A percentile compares a stretch with the other conserved stretches of the same genome.
Conservation (phyloP, 2,329 filamentous ascomycete genomes). For the Xylaria sp. region DNA sequence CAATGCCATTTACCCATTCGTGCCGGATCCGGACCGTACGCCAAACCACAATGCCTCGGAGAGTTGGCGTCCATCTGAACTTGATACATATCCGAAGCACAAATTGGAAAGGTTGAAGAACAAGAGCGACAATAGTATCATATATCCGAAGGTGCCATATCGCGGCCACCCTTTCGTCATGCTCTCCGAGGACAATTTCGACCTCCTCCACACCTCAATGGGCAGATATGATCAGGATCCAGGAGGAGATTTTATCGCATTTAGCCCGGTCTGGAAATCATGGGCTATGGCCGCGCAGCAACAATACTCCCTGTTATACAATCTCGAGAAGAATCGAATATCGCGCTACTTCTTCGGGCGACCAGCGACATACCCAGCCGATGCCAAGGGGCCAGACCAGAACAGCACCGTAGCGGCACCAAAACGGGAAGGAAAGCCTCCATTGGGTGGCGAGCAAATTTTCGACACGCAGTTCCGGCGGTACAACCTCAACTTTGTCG, state of each 20-base stretch:
- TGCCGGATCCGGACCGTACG: slow-evolving; percentile 55
- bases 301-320: slow-evolving; percentile 60
- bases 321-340: slow-evolving; percentile 59
- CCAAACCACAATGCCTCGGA: slow-evolving; percentile 44
- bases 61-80: slow-evolving; percentile 53
- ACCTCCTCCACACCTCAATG: slow-evolving; percentile 58
- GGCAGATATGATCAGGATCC: slow-evolving; percentile 56
- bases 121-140: slow-evolving; percentile 44
- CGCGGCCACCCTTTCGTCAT: slow-evolving; percentile 63
- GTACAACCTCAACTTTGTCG: slow-evolving; percentile 64
- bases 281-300: slow-evolving; percentile 63
- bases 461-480: slow-evolving; percentile 61
- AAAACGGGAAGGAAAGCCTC: slow-evolving; percentile 11
- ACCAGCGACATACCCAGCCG: slow-evolving; percentile 42
- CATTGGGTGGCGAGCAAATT: slow-evolving; percentile 47
- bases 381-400: slow-evolving; percentile 35
- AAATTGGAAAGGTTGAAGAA: slow-evolving; percentile 35
- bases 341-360: slow-evolving; percentile 59
- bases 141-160: slow-evolving; percentile 51
- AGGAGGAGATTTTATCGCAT: slow-evolving; percentile 47
- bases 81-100: slow-evolving; percentile 36
- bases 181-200: slow-evolving; percentile 52
- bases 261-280: slow-evolving; percentile 56
- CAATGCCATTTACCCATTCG: slow-evolving; percentile 62
- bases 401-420: slow-evolving; percentile 24